phyloP scores from a whole-genome alignment of 352 stramenopile species.

The Globisporangium cylindrosporum region DNA sequence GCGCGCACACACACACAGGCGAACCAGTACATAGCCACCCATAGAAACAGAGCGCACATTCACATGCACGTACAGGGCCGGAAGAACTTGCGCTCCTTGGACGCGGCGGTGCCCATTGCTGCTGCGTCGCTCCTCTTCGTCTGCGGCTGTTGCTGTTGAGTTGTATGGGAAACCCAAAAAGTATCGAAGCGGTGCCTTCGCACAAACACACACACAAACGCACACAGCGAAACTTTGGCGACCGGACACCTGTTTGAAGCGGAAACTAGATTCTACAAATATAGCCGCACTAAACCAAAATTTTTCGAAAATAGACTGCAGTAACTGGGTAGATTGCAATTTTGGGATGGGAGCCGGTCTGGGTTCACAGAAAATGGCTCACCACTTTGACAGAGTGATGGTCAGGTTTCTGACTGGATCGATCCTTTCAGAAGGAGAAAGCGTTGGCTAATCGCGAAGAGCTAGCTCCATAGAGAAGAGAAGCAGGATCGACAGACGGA shows the following conservation, averaged over 20 bases:
- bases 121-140: not conserved
- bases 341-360: not conserved
- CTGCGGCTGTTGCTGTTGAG: conserved; percentile 1
- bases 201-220: not conserved
- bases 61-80: conserved; percentile 41
- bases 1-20: not conserved
- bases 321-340: not conserved
- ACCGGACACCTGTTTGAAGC: conserved; percentile 8
- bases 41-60: not conserved
- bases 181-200: conserved; percentile 9
- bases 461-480: conserved; percentile 7
- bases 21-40: not conserved
- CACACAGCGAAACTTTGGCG: conserved; percentile 5
- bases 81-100: conserved; percentile 49
- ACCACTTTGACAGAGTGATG: not conserved
- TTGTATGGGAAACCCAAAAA: conserved; percentile 7
- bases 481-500: not conserved
- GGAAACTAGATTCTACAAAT: not conserved
- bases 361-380: not conserved
- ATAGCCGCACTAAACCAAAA: not conserved
- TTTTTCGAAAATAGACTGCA: not conserved
- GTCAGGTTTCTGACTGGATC: conserved; percentile 5
- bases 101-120: conserved; percentile 41
- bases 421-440: not conserved
- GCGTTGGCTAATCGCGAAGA: conserved; percentile 7